A percentile compares a stretch with the other conserved stretches of the same genome.
These are phyloP conservation scores for Hevea brasiliensis DNA, from an alignment of 345 rosid species.

Conservation along the genomic window DNA sequence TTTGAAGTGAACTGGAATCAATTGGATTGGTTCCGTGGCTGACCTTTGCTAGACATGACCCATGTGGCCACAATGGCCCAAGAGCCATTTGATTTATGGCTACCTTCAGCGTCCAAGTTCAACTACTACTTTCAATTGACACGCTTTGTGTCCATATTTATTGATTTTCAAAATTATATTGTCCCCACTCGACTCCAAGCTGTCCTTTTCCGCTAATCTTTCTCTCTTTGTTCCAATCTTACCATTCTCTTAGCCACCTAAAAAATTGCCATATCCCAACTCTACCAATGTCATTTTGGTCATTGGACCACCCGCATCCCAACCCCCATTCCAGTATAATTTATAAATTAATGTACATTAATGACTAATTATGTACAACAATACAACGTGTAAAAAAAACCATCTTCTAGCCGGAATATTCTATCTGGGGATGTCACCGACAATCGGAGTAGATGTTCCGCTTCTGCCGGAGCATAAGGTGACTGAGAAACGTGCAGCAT, in stretches of 20 bases:
- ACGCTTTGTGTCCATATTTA: neutral
- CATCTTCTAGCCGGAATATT: slow-evolving; percentile 5
- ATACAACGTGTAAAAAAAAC: slow-evolving; percentile 20
- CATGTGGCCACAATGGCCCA: neutral
- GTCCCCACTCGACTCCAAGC: slow-evolving; percentile 7
- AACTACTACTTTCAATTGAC: neutral
- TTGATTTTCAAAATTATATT: neutral
- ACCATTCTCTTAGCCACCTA: slow-evolving; percentile 8
- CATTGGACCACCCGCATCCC: neutral
- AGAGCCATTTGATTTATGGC: too few relatives aligned
- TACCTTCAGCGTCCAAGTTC: slow-evolving; percentile 24
- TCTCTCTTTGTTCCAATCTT: slow-evolving; percentile 3
- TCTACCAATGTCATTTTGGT: slow-evolving; percentile 17
- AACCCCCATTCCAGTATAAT: neutral
- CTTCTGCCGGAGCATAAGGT: slow-evolving; percentile 48
- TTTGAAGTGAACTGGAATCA: too few relatives aligned
- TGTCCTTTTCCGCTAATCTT: neutral
- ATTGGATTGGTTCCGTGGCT: neutral
- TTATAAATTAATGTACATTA: neutral
- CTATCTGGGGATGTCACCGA: slow-evolving; percentile 45
- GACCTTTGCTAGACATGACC: too few relatives aligned
- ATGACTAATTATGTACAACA: slow-evolving; percentile 18
- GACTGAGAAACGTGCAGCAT: slow-evolving; percentile 31
- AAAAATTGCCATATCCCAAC: neutral
- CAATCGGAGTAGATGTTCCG: slow-evolving; percentile 36